Percentiles rank a stretch among this genome's conserved stretches.
Evolutionary conservation across 495 filamentous ascomycete genomes (phyloP).

Genomic region (Neurospora sp.): DNA sequence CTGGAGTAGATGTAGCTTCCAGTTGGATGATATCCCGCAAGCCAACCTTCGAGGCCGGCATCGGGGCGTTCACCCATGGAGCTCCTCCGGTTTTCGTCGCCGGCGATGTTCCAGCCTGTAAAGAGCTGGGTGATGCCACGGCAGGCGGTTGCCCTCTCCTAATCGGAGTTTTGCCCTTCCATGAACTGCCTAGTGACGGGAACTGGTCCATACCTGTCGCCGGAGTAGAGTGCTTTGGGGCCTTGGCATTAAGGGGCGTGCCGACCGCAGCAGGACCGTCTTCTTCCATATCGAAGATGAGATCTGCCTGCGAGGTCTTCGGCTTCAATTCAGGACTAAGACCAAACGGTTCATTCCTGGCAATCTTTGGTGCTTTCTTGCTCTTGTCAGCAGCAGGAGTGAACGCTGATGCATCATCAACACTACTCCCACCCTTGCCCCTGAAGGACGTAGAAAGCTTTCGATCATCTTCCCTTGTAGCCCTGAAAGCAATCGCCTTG

Average conservation of each 20-base stretch:
- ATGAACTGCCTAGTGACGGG: constrained; percentile 13
- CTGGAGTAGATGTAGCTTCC: constrained; percentile 34
- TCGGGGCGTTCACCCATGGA: constrained; percentile 53
- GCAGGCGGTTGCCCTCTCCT: constrained; percentile 4
- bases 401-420: constrained; percentile 42
- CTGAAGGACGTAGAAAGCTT: constrained; percentile 38
- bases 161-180: constrained; percentile 7
- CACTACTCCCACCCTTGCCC: constrained; percentile 34
- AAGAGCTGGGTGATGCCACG: not conserved
- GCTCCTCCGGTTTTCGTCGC: constrained; percentile 10
- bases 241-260: constrained; percentile 11
- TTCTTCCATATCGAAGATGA: constrained; percentile 96
- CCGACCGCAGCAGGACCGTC: constrained; percentile 30
- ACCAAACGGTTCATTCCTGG: constrained; percentile 32
- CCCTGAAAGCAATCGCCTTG: constrained; percentile 46
- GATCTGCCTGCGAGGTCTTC: constrained; percentile 55
- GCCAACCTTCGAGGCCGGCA: constrained; percentile 55
- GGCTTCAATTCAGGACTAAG: constrained; percentile 50
- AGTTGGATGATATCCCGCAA: constrained; percentile 81
- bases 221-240: constrained; percentile 3
- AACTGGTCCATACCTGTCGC: constrained; percentile 11
- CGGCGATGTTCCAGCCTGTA: not conserved
- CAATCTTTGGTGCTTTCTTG: constrained; percentile 37
- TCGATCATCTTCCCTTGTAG: constrained; percentile 49
- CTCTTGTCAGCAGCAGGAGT: constrained; percentile 47